Evolutionary conservation across 108 stramenopile species (phyloP), one percentile per base, ranked within the genome.

Genomic region (Nitzschia sp.): DNA sequence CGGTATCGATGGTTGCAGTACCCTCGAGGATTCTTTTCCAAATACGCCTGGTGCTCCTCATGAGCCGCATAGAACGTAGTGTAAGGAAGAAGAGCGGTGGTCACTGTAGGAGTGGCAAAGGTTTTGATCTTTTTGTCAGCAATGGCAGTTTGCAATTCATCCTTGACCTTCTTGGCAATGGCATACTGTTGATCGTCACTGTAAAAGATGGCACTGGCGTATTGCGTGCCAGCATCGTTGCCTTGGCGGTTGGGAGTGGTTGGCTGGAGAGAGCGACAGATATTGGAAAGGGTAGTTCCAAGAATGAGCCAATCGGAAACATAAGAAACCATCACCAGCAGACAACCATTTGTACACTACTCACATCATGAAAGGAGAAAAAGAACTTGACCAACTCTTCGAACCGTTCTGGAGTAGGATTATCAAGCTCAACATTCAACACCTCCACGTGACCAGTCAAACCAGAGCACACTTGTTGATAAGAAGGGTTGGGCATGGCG

Each of bases 211-310:
- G 59, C 84, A 26, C 76, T 77, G 24, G 85, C 81, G 68, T 97
- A 97, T 67, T 97, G 96, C 6, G 86, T 83, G 6, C 96, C 96
- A 11, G 56, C 44, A 81, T 97, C 96, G 51, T 89, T 87, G n/a
- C 93, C 92, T 75, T 97, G 96, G 17, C 87, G 77, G 74, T 97
- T 83, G 63, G 72, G 41, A 41, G 91, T 94, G 8, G 92, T 94
- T 17, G 95, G 95, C 46, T 48, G 46, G 46, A 48, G 46, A 17
- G 6, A 48, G 46, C 5, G 46, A 17, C 5, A 6, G n/a, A 6
- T 2, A 6, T 2, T 48, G 17, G 46, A 48, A 48, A 17, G n/a
- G 2, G n/a, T 17, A 6, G 6, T 2, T 2, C 2, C 46, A 34
- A 3, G 29, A 5, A 34, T 3, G 1, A 3, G 5, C 5, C 29